Base-by-base conservation (phyloP, 2,329 filamentous ascomycete genomes). In the Cryphonectria naterciae region DNA sequence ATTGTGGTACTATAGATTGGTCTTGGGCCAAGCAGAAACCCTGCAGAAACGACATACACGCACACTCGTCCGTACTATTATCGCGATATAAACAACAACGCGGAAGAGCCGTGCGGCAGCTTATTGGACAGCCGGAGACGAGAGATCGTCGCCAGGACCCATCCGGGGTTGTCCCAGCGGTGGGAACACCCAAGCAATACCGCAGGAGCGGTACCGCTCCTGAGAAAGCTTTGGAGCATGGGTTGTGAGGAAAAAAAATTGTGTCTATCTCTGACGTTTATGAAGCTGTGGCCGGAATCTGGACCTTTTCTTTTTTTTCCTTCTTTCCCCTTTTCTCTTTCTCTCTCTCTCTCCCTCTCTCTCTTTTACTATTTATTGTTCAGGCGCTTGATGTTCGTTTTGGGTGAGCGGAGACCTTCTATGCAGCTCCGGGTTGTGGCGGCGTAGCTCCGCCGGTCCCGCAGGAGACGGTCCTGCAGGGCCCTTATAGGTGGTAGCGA, bases 341-440 rank as follows among this genome's bases (percentile, higher is more conserved):
- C 22, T 19, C 35, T 39, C 37, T 11, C 37, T 39, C 37, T 39
- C 37, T 8, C 10, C 11, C 37, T 62, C 5, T 39, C 28, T 43
- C 22, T 39, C n/a, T 28, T 46, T 19, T 65, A 25, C 43, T 52
- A 35, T 65, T 65, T 65, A 37, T 46, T 52, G 41, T 6, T 15
- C 37, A 37, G 19, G 28, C 37, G 19, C 46, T 7, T 1, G 22
- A 25, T 46, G 25, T 22, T 52, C 13, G 41, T 49, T 65, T 49
- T 65, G 25, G 39, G 6, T 61, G 32, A 22, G 58, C 58, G 58
- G 58, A 39, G 32, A 13, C 58, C 32, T 37, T 4, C 32, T n/a
- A 61, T 39, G 58, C 58, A 61, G 32, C 58, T 37, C 19, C 58
- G 58, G 58, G 35, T 39, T 39, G 58, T 35, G 58, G 35, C 35